Evolutionary conservation across 2,329 filamentous ascomycete genomes (phyloP).

Genomic region (Pseudofabraea citricarpa): DNA sequence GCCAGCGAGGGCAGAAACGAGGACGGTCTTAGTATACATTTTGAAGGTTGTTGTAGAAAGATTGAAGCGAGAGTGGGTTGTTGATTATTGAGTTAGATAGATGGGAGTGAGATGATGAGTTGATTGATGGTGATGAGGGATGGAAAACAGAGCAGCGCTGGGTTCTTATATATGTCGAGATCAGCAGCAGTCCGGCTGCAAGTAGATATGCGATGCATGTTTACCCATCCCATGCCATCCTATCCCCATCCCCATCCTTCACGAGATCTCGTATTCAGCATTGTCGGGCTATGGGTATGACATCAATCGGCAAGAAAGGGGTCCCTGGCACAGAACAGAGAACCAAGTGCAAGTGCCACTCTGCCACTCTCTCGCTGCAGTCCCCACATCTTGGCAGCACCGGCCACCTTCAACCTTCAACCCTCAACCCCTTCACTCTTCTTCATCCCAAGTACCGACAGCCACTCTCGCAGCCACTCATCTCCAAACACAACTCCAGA

Average conservation of each 20-base stretch:
- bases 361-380: background rate
- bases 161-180: too few species aligned
- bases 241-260: background rate
- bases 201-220: too few species aligned
- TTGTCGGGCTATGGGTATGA: background rate
- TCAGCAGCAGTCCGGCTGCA: too few species aligned
- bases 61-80: background rate
- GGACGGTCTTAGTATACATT: constrained; percentile 13
- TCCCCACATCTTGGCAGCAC: background rate
- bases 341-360: background rate
- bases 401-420: background rate
- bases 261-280: background rate
- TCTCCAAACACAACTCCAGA: too few species aligned
- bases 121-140: background rate
- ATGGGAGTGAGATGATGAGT: background rate
- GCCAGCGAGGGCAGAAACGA: constrained; percentile 10
- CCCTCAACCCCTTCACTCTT: background rate
- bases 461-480: too few species aligned
- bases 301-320: background rate
- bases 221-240: background rate
- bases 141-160: background rate
- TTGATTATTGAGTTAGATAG: background rate
- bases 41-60: constrained; percentile 2
- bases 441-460: too few species aligned
- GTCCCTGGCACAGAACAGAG: background rate